Evolutionary conservation across 2,329 filamentous ascomycete species (phyloP).

Genomic region (Claviceps sp.): DNA sequence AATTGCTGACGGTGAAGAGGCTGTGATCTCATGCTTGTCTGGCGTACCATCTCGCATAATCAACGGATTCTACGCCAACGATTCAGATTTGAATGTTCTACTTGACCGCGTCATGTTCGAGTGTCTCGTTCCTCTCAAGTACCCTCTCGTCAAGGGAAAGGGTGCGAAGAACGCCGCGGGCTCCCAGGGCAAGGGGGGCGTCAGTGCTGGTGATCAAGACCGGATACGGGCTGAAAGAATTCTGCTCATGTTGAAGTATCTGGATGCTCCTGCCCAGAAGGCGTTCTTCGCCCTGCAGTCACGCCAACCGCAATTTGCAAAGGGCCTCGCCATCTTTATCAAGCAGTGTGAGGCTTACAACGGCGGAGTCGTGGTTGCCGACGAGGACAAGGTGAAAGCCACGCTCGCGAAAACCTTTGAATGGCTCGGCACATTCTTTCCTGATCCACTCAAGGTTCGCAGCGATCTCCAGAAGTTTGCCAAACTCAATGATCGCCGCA

Average conservation of each 20-base stretch:
- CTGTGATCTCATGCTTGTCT: constrained; percentile 59
- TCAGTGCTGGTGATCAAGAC: constrained; percentile 51
- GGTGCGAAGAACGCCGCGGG: constrained; percentile 48
- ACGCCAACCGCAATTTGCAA: constrained; percentile 61
- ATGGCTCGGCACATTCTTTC: constrained; percentile 60
- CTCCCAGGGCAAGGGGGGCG: constrained; percentile 25
- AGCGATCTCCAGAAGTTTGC: constrained; percentile 82
- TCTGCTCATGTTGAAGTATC: constrained; percentile 62
- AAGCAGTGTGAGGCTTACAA: constrained; percentile 83
- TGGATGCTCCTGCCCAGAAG: constrained; percentile 66
- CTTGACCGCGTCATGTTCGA: constrained; percentile 80
- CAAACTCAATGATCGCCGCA: constrained; percentile 78
- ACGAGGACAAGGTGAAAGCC: constrained; percentile 54
- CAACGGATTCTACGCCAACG: constrained; percentile 81
- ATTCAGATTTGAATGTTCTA: constrained; percentile 70
- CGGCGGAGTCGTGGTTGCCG: constrained; percentile 66
- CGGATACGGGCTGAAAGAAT: constrained; percentile 74
- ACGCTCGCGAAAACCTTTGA: constrained; percentile 61
- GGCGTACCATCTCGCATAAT: constrained; percentile 77
- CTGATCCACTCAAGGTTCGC: constrained; percentile 58
- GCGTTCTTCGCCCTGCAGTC: constrained; percentile 81
- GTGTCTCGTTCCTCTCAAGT: constrained; percentile 76
- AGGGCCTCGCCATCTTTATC: constrained; percentile 62
- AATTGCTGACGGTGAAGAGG: constrained; percentile 69
- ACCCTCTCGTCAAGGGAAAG: constrained; percentile 54